Evolutionary conservation across 108 stramenopile genomes (phyloP).

Genomic region (Cyclostephanos invisitatus): DNA sequence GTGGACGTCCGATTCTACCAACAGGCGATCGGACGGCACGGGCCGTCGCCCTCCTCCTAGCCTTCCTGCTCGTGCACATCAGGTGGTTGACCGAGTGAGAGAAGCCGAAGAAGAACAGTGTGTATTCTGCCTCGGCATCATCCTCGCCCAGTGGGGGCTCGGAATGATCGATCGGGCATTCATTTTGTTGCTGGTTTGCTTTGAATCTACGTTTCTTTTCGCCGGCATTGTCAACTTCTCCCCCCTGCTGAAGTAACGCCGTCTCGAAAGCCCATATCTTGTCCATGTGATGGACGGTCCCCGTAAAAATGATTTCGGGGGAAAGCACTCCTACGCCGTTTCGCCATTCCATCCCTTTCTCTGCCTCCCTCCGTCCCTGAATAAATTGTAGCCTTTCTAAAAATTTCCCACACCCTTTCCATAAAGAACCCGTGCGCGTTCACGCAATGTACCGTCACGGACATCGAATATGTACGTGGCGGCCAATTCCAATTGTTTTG

Average conservation of each 20-base stretch:
- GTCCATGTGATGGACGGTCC: constrained; percentile 78
- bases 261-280: constrained; percentile 65
- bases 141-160: neutral
- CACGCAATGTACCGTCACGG: constrained; percentile 83
- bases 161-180: constrained; percentile 1
- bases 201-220: constrained; percentile 17
- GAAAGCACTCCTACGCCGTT: constrained; percentile 20
- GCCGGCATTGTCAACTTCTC: neutral
- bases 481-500: constrained; percentile 70
- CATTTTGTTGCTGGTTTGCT: constrained; percentile 9
- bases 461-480: constrained; percentile 63
- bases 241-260: constrained; percentile 19
- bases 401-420: constrained; percentile 50
- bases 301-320: constrained; percentile 83
- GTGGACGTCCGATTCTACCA: constrained; percentile 85
- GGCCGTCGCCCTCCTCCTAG: constrained; percentile 54
- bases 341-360: neutral
- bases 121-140: constrained; percentile 7
- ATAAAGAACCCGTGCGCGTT: constrained; percentile 69
- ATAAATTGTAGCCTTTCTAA: constrained; percentile 25
- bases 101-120: constrained; percentile 84
- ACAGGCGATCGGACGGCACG: constrained; percentile 66
- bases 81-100: constrained; percentile 75
- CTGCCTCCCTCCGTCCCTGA: constrained; percentile 3
- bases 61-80: constrained; percentile 74